phyloP scores from a whole-genome alignment of 768 basidiomycete species.

The Piloderma croceum region DNA sequence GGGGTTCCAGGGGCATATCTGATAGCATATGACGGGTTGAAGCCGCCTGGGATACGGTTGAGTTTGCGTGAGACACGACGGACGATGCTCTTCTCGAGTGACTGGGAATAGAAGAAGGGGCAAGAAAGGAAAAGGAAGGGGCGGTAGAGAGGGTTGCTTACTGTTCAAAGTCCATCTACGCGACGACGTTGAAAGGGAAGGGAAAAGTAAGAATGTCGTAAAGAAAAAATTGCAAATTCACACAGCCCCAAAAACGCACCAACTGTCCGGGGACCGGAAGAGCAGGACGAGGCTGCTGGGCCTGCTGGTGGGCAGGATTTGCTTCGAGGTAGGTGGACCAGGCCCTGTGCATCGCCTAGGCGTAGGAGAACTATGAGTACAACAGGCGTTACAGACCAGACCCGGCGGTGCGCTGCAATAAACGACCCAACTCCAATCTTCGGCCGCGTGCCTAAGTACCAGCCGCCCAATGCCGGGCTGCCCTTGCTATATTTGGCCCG shows the following conservation, averaged over 20 bases:
- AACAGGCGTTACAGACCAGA: too few species aligned
- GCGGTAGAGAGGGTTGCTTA: slow-evolving; percentile 8
- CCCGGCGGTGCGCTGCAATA: too few species aligned
- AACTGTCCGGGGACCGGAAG: slow-evolving; percentile 7
- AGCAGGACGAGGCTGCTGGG: slow-evolving; percentile 1
- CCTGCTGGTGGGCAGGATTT: slow-evolving; percentile 10
- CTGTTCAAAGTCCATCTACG: slow-evolving; percentile 13
- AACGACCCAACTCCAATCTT: too few species aligned
- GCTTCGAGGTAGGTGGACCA: slow-evolving; percentile 49
- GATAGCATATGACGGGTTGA: slow-evolving; percentile 46
- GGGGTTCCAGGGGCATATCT: slow-evolving; percentile 36
- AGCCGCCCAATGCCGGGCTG: too few species aligned
- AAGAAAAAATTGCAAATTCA: too few species aligned
- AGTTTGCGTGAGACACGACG: slow-evolving; percentile 31
- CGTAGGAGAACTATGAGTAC: too few species aligned
- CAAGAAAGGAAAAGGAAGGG: slow-evolving; percentile 1
- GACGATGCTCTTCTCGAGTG: slow-evolving; percentile 24
- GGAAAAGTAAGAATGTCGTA: background rate
- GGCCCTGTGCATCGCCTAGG: slow-evolving; percentile 45
- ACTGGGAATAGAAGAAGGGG: slow-evolving; percentile 1
- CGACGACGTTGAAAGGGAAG: background rate
- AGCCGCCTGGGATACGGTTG: slow-evolving; percentile 39
- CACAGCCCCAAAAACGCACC: background rate
- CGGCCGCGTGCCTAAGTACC: too few species aligned
- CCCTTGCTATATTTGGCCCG: too few species aligned